phyloP scores from a whole-genome alignment of 1,284 basidiomycete species.

The Wallemia mellicola region DNA sequence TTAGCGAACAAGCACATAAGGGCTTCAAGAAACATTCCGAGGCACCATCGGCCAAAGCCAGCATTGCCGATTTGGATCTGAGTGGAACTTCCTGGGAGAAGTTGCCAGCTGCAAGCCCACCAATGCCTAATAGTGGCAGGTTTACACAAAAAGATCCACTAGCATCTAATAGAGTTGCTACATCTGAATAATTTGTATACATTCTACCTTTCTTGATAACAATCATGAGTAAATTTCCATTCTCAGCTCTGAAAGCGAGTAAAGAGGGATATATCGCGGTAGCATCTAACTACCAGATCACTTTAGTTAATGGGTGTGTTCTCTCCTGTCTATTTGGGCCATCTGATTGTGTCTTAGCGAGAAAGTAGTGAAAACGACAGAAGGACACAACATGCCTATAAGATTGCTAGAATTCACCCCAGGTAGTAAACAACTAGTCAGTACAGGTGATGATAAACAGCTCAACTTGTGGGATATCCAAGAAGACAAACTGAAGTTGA shows the following conservation, averaged over 20 bases:
- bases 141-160: not conserved
- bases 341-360: not conserved
- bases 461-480: constrained; percentile 37
- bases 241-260: not conserved
- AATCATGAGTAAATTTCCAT: not conserved
- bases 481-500: constrained; percentile 21
- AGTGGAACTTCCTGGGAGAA: not conserved
- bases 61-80: not conserved
- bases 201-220: not conserved
- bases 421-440: constrained; percentile 25
- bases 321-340: not conserved
- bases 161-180: not conserved
- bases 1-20: not conserved
- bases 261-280: not conserved
- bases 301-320: not conserved
- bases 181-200: not conserved
- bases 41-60: not conserved
- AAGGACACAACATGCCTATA: constrained; percentile 24
- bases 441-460: constrained; percentile 44
- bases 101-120: not conserved
- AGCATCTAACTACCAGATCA: not conserved
- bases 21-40: not conserved
- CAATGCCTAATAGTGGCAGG: not conserved
- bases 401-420: constrained; percentile 27
- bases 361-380: constrained; percentile 12